Conservation (phyloP, 2,329 filamentous ascomycete species). For the Neofusicoccum laricinum region DNA sequence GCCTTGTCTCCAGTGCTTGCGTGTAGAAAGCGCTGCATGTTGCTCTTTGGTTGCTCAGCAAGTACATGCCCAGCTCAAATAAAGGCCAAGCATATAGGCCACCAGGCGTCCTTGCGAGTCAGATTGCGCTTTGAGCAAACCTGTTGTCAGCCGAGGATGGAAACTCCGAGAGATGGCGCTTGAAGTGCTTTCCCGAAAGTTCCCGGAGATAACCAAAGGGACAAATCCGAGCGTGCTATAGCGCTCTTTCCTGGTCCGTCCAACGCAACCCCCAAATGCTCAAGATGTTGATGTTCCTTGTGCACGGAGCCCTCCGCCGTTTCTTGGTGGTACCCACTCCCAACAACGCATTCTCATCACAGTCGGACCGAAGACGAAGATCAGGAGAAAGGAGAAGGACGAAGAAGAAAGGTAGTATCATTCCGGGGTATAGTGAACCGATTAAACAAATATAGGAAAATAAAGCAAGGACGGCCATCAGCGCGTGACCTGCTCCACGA, state of each 20-base stretch:
- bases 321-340: constrained; percentile 9
- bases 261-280: not conserved
- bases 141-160: not conserved
- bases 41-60: not conserved
- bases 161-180: not conserved
- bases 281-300: not conserved
- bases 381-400: constrained; percentile 9
- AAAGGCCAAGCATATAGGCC: not conserved
- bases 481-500: constrained; percentile 15
- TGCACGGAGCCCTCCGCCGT: constrained; percentile 1
- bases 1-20: not conserved
- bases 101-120: not conserved
- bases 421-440: constrained; percentile 12
- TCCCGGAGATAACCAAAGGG: not conserved
- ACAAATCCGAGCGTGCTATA: not conserved
- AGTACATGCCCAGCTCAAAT: not conserved
- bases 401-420: constrained; percentile 8
- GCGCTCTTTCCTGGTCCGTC: not conserved
- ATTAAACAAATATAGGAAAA: constrained; percentile 13
- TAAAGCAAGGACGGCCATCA: not conserved
- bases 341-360: not conserved
- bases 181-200: not conserved
- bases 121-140: not conserved
- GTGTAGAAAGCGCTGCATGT: not conserved
- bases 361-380: constrained; percentile 3